Evolutionary conservation across 2,329 filamentous ascomycete species (phyloP), one percentile per base, ranked within the genome.

Genomic region (Myriangium duriaei): DNA sequence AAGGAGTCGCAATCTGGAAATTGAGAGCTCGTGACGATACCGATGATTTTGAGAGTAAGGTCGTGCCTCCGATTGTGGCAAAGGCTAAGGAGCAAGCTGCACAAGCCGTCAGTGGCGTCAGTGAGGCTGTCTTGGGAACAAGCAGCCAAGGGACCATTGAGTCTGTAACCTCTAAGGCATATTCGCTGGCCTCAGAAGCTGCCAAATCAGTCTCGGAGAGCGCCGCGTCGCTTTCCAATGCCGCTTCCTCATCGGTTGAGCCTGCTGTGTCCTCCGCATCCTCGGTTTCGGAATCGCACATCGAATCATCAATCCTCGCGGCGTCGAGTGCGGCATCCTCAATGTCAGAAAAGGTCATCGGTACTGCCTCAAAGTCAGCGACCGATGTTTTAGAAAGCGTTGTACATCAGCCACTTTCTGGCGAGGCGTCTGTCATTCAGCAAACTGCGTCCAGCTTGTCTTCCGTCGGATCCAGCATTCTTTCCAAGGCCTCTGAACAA

Each of bases 1-100:
- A 91, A 69, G 76, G 87, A 46, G 81, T 91, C 41, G 82, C 81
- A 5, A 71, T 70, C 42, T 92, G 81, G 79, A 96, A 96, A 64
- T 72, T 94, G 29, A 67, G 70, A 26, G 77, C 82, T 5, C 64
- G 69, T 24, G 88, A 96, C 55, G 64, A 71, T 2, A 79, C 74
- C 10, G 77, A 91, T 36, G 77, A 93, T 54, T 96, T 93, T 51
- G 77, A 80, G 33, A 76, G 72, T 32, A 77, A 78, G 35, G 64
- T 63, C 11, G 71, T 81, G 50, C 72, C 75, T 35, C 62, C 69
- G 7, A 71, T 72, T 13, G 74, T 60, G 3, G 59, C 60, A 40
- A 63, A 63, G 31, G 61, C 56, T 34, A 63, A 60, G 28, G 54
- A 66, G 32, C 53, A 63, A 38, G 56, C 61, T 18, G 47, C 42